These are phyloP conservation scores for Helianthus tuberosus DNA, from an alignment of 129 eudicot species.

Conservation along the genomic window DNA sequence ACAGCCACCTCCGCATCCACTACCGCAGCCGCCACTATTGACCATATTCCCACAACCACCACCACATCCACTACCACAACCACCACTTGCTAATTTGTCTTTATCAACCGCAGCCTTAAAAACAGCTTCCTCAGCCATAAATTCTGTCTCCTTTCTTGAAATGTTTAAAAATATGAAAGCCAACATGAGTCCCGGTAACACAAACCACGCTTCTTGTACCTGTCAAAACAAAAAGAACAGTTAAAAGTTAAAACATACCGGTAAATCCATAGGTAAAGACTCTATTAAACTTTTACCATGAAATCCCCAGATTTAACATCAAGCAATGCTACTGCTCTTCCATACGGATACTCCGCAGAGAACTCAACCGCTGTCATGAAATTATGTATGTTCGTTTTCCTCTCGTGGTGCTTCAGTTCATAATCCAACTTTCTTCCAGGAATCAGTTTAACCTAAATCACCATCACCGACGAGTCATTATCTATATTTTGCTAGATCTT, in stretches of 20 bases:
- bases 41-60: slow-evolving; percentile 29
- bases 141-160: slow-evolving; percentile 11
- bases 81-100: not conserved
- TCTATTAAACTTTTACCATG: slow-evolving; percentile 16
- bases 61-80: slow-evolving; percentile 32
- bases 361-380: slow-evolving; percentile 51
- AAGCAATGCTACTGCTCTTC: slow-evolving; percentile 46
- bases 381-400: slow-evolving; percentile 15
- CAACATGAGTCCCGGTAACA: slow-evolving; percentile 34
- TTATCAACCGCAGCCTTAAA: slow-evolving; percentile 28
- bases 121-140: slow-evolving; percentile 13
- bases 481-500: not conserved
- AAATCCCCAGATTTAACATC: slow-evolving; percentile 28
- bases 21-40: slow-evolving; percentile 20
- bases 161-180: slow-evolving; percentile 35
- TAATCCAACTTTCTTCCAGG: slow-evolving; percentile 45
- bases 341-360: slow-evolving; percentile 40
- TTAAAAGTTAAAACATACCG: not conserved
- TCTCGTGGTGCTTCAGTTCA: slow-evolving; percentile 32
- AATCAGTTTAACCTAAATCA: slow-evolving; percentile 32
- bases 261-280: slow-evolving; percentile 7
- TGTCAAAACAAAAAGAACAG: not conserved
- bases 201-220: slow-evolving; percentile 46
- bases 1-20: slow-evolving; percentile 34
- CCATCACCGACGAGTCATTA: slow-evolving; percentile 12